Conservation (phyloP, 768 basidiomycete species). For the Amanita thiersii region DNA sequence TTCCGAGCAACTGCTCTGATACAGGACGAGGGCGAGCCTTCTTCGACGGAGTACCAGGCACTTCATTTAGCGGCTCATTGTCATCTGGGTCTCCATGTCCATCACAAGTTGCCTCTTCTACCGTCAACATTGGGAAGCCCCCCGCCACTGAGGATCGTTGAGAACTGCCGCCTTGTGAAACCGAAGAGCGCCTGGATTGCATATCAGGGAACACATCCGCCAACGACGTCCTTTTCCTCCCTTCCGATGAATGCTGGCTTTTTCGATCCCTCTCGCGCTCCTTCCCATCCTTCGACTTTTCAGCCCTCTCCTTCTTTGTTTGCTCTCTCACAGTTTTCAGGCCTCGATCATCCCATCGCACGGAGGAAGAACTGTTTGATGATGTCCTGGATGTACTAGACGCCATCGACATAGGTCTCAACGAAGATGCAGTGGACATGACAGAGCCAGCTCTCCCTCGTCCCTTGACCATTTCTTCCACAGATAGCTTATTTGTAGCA, state of each 20-base stretch:
- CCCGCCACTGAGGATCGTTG: not conserved
- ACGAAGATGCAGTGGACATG: constrained; percentile 28
- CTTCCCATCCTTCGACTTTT: constrained; percentile 25
- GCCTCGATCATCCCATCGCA: constrained; percentile 24
- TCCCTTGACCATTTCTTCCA: constrained; percentile 8
- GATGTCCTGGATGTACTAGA: constrained; percentile 29
- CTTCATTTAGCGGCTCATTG: constrained; percentile 15
- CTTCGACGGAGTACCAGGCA: constrained; percentile 32
- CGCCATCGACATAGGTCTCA: constrained; percentile 37
- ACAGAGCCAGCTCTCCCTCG: constrained; percentile 29
- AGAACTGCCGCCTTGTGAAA: constrained; percentile 8
- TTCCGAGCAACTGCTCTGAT: constrained; percentile 54
- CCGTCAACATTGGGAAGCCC: constrained; percentile 22
- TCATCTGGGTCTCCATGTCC: constrained; percentile 29
- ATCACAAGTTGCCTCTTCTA: constrained; percentile 48
- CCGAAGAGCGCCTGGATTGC: constrained; percentile 9
- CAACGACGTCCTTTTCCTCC: constrained; percentile 44
- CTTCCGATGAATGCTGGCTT: constrained; percentile 41
- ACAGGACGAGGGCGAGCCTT: constrained; percentile 45
- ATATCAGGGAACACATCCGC: constrained; percentile 53
- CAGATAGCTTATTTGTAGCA: constrained; percentile 4
- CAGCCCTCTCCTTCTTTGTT: constrained; percentile 30
- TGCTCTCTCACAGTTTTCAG: constrained; percentile 41
- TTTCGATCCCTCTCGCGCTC: constrained; percentile 25
- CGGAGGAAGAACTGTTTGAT: constrained; percentile 12